Base-by-base conservation (phyloP, 1,284 basidiomycete species). In the Cutaneotrichosporon cavernicola region DNA sequence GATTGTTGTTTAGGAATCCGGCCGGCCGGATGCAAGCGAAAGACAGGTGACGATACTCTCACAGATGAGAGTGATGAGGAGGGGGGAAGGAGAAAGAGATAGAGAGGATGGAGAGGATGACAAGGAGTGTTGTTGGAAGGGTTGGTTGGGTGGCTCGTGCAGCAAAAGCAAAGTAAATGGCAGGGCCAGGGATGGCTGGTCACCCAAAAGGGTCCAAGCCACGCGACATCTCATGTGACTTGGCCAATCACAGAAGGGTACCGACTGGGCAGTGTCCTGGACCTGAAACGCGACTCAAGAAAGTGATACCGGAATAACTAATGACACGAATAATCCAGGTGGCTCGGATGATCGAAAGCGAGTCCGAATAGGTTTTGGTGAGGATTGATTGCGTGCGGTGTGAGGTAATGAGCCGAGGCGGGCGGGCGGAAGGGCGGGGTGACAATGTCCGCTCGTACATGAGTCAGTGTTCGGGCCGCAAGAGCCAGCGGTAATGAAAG, bases 1-100 rank as follows among this genome's bases (percentile, higher is more conserved):
- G 53, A 47, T 32, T 4, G 14, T 32, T 32, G 51, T 31, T 7
- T n/a, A 21, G 51, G 47, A n/a, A 22, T 55, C 49, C 32, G 56
- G 38, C 61, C 61, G 21, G 61, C 56, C 61, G 56, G 56, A 26
- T 32, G 36, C 31, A 55, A 47, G 51, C 26, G 14, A 30, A 21
- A 7, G 51, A 50, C 43, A 46, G 18, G 43, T 18, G 18, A 46
- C 43, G 43, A 10, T 50, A 22, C 49, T 60, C 22, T 30, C 13
- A 51, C 26, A 31, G 32, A 13, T 16, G 26, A 31, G 34, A 50
- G 49, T 26, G 22, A 16, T 50, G 22, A 26, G 22, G 9, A 30
- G 49, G 49, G 22, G 10, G 21, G 22, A 9, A 18, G 18, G 43
- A 14, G 38, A 16, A 13, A 16, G 16, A 5, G 38, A 36, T 0